A percentile compares a stretch with the other conserved stretches of the same genome.
Conservation (phyloP, 768 basidiomycete species). For the Dioszegia crocea region DNA sequence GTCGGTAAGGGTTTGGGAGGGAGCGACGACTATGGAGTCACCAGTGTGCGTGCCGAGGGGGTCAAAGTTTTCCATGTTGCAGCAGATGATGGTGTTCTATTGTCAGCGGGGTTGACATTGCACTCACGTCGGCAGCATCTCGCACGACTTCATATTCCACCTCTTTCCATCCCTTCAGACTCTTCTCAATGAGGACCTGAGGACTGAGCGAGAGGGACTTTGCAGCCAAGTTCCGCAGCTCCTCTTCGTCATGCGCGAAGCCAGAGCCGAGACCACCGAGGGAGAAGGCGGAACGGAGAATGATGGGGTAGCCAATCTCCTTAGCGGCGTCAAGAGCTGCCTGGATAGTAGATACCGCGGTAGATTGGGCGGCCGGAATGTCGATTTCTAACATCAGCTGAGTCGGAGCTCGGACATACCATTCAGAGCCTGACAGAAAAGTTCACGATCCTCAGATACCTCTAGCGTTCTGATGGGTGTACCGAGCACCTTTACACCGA, state of each 20-base stretch:
- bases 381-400: slow-evolving; percentile 69
- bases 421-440: slow-evolving; percentile 93
- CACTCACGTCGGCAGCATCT: slow-evolving; percentile 87
- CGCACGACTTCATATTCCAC: slow-evolving; percentile 99
- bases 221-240: slow-evolving; percentile 88
- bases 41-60: slow-evolving; percentile 98
- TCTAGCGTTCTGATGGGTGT: slow-evolving; percentile 92
- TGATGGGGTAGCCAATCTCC: slow-evolving; percentile 92
- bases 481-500: slow-evolving; percentile 89
- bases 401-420: slow-evolving; percentile 55
- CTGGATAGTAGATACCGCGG: slow-evolving; percentile 91
- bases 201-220: slow-evolving; percentile 85
- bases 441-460: slow-evolving; percentile 91
- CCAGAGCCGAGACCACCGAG: slow-evolving; percentile 97
- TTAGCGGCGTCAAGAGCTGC: slow-evolving; percentile 88
- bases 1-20: slow-evolving; percentile 94
- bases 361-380: slow-evolving; percentile 91
- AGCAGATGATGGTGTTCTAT: slow-evolving; percentile 98
- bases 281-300: slow-evolving; percentile 88
- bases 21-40: slow-evolving; percentile 98
- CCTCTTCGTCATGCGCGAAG: slow-evolving; percentile 90
- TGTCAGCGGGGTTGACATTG: slow-evolving; percentile 13
- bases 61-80: slow-evolving; percentile 83
- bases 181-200: slow-evolving; percentile 93
- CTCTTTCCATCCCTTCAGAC: slow-evolving; percentile 99